Conservation (phyloP, 108 stramenopile genomes). For the Epithemia pelagica region DNA sequence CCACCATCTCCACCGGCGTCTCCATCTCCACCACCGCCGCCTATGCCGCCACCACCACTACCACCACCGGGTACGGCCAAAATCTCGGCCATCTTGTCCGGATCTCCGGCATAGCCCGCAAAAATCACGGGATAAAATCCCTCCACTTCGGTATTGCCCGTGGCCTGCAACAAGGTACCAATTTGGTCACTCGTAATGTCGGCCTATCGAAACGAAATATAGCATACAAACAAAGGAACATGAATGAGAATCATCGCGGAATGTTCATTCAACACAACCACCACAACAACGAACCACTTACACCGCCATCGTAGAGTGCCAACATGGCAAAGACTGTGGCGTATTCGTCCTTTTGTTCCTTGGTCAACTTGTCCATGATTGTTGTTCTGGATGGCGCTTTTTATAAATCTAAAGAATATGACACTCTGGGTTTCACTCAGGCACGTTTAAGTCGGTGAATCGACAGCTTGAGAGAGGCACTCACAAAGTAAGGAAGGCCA, state of each 20-base stretch:
- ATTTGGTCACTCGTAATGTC: conserved; percentile 89
- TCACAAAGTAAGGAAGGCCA: neutral
- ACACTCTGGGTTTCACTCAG: too few relatives aligned
- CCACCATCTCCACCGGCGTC: conserved; percentile 40
- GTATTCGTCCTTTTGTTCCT: conserved; percentile 91
- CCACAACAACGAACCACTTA: conserved; percentile 26
- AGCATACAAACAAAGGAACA: neutral
- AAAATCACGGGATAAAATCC: conserved; percentile 95
- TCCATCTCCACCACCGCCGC: conserved; percentile 60
- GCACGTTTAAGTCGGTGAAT: conserved; percentile 31
- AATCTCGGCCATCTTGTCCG: conserved; percentile 75
- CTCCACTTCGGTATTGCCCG: conserved; percentile 90
- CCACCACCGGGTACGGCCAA: conserved; percentile 75
- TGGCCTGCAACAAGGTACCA: conserved; percentile 80
- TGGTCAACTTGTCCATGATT: conserved; percentile 74
- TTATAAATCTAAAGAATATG: conserved; percentile 6
- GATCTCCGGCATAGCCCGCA: conserved; percentile 69
- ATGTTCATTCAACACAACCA: neutral
- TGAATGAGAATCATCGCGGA: too few relatives aligned
- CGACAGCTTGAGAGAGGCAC: conserved; percentile 29
- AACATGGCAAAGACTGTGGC: conserved; percentile 89
- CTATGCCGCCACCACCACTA: conserved; percentile 78
- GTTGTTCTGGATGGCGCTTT: neutral
- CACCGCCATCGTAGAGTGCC: conserved; percentile 90
- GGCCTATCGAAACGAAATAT: conserved; percentile 31